Evolutionary conservation across 2,329 filamentous ascomycete genomes (phyloP), one percentile per base, ranked within the genome.

Genomic region (Cercospora canescens): DNA sequence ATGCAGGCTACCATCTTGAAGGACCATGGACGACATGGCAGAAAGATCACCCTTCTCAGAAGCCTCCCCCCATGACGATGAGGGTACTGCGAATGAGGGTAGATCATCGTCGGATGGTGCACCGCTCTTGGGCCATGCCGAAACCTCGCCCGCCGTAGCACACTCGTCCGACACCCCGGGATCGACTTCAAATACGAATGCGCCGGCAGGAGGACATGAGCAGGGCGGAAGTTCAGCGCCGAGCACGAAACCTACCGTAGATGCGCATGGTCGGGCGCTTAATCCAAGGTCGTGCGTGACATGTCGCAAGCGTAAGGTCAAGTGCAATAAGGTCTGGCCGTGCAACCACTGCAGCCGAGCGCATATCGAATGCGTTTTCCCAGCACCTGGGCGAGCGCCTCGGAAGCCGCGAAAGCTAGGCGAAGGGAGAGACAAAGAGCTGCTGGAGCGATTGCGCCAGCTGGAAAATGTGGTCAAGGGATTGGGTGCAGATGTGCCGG

Each of bases 281-380:
- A 80, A 79, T 62, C 77, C 77, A 7, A 70, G 79, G 48, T 82
- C 81, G 28, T 86, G 84, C 69, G 81, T 85, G 16, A 86, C 83
- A 30, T 86, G 84, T 72, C 77, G 85, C 11, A 81, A 83, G 52
- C 81, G 88, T 68, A 90, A 91, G 77, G 91, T 93, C 62, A 89
- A 90, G 73, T 93, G 91, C 82, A 89, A 93, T 81, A 93, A 93
- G 81, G 84, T 87, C 73, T 87, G 91, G 82, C 89, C 90, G 16
- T 93, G 91, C 77, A 87, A 87, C 72, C 93, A 93, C 76, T 93
- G 91, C 76, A 86, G 86, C 48, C 87, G 89, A 69, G 89, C 89
- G 45, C 81, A 88, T 71, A 90, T 90, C 65, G 86, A 89, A 71
- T 93, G 91, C 77, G 81, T 92, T 57, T 93, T 91, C 74, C 91